A percentile compares a stretch with the other conserved stretches of the same genome.
Evolutionary conservation across 1,139 yeast genomes (phyloP).

Genomic region (Candida sp.): DNA sequence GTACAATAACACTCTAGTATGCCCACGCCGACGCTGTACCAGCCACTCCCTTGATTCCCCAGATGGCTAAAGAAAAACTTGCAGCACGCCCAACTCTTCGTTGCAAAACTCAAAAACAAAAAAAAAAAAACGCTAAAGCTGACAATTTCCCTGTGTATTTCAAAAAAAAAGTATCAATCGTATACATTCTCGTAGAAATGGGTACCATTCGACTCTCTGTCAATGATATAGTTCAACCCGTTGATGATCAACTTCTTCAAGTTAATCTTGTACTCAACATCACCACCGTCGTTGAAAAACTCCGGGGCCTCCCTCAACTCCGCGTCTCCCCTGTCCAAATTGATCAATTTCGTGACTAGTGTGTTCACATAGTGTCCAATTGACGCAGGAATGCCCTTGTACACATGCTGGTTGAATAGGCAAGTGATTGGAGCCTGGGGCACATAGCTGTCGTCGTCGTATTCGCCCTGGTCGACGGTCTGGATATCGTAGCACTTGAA

Average conservation of each 20-base stretch:
- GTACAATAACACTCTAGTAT: too few species aligned
- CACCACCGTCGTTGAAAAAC: slow-evolving; percentile 36
- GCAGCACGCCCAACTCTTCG: too few species aligned
- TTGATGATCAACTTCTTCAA: slow-evolving; percentile 29
- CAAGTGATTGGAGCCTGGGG: too few species aligned
- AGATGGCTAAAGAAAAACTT: too few species aligned
- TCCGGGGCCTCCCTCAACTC: slow-evolving; percentile 23
- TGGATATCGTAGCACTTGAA: slow-evolving; percentile 40
- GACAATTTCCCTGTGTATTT: too few species aligned
- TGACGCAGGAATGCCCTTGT: slow-evolving; percentile 22
- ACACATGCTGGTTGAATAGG: slow-evolving; percentile 16
- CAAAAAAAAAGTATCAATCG: too few species aligned
- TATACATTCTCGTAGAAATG: slow-evolving; percentile 35
- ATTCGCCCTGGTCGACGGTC: slow-evolving; percentile 42
- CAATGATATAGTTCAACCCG: slow-evolving; percentile 41
- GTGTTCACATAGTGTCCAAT: slow-evolving; percentile 40
- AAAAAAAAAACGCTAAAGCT: too few species aligned
- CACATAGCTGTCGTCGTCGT: slow-evolving; percentile 35
- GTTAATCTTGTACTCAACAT: slow-evolving; percentile 25
- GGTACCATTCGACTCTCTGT: slow-evolving; percentile 48
- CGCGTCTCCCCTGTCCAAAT: slow-evolving; percentile 48
- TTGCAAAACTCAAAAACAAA: too few species aligned
- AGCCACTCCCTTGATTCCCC: too few species aligned
- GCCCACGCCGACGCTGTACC: too few species aligned
- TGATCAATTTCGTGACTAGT: slow-evolving; percentile 31